Evolutionary conservation across 805 yeast genomes (phyloP), one percentile per base, ranked within the genome.

Genomic region (Candida morakotiae): DNA sequence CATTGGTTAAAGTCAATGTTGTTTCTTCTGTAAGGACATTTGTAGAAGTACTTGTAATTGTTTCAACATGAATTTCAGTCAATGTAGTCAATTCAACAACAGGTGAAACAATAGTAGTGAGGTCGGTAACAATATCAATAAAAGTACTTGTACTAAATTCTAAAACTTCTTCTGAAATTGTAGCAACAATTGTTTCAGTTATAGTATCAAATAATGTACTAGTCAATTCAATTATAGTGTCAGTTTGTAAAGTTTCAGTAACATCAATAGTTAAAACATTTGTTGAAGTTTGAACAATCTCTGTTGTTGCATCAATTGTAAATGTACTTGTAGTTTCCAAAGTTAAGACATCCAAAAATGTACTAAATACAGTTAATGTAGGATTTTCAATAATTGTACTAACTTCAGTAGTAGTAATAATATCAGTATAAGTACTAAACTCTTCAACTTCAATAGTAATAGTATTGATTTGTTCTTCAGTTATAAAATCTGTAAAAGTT

Each of bases 161-260:
- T 16, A 23, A 13, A 29, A 34, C 21, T 21, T 34, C 22, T 28
- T 28, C 22, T 9, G 21, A 18, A 9, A 28, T n/a, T 18, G 35
- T 14, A 15, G 35, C 24, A 9, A 15, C 17, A 14, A 20, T 8
- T 19, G 40, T 14, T 22, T 15, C 35, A 11, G 28, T 14, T 3
- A 19, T 14, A 5, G 39, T 26, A 5, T 26, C 28, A 14, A 5
- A 13, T 13, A 15, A 4, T 6, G 28, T 26, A 13, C n/a, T 8
- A 15, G 34, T 28, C 11, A 21, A 13, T n/a, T 21, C 34, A 23
- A 14, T 19, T n/a, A 14, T 18, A 17, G 34, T 29, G 16, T 17
- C 9, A 17, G 9, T 13, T 15, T 33, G 15, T 7, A 9, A 13
- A 3, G 34, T 31, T 16, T 33, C 36, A 15, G 36, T 33, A 24